These are phyloP conservation scores for Ganoderma lucidum DNA, from an alignment of 1,284 basidiomycete genomes.

Conservation along the genomic window DNA sequence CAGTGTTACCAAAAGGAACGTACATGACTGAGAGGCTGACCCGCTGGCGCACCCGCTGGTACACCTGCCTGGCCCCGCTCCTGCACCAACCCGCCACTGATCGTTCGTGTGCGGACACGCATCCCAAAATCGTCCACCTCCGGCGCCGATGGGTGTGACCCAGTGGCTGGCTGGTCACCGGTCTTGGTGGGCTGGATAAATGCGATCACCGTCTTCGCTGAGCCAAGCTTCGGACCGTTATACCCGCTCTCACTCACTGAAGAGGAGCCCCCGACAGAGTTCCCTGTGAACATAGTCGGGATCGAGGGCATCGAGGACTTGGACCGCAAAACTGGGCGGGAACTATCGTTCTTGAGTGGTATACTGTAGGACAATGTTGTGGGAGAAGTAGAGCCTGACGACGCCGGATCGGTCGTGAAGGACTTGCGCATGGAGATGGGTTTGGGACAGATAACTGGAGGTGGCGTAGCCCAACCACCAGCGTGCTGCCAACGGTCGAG, in stretches of 20 bases:
- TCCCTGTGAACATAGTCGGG: constrained; percentile 29
- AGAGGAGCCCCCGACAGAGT: constrained; percentile 28
- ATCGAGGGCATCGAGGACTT: constrained; percentile 39
- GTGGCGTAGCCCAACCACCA: constrained; percentile 28
- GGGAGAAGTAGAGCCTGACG: constrained; percentile 21
- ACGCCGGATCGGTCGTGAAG: constrained; percentile 44
- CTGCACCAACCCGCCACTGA: constrained; percentile 34
- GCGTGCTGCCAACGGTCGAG: constrained; percentile 70
- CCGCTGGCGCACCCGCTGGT: constrained; percentile 47
- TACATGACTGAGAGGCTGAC: constrained; percentile 81
- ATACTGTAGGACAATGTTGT: constrained; percentile 33
- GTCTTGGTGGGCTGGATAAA: constrained; percentile 61
- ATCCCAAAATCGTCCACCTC: constrained; percentile 69
- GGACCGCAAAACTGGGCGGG: constrained; percentile 35
- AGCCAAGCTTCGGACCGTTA: constrained; percentile 47
- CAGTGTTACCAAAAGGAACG: constrained; percentile 75
- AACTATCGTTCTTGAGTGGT: constrained; percentile 35
- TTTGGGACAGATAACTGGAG: constrained; percentile 45
- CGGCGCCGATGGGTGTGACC: constrained; percentile 35
- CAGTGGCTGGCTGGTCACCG: constrained; percentile 46
- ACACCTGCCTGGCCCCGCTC: constrained; percentile 36
- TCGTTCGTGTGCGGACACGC: constrained; percentile 46
- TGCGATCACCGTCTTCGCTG: constrained; percentile 58
- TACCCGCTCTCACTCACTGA: constrained; percentile 36
- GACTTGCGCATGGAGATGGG: constrained; percentile 53